Conservation (phyloP, 1,139 yeast genomes). For the Geotrichum macrosporum region DNA sequence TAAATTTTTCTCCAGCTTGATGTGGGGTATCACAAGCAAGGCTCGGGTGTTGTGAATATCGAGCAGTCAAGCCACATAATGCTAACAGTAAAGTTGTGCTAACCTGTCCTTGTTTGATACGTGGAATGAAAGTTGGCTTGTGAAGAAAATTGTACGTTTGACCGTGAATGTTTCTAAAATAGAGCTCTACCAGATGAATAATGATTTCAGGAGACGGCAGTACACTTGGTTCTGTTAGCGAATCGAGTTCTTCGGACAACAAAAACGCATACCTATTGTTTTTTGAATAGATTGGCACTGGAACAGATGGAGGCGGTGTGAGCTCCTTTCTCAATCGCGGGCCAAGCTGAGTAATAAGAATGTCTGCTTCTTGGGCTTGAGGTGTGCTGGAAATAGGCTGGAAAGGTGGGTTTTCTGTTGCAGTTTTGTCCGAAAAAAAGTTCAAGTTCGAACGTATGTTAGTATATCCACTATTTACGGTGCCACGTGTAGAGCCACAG, state of each 20-base stretch:
- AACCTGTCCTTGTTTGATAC: slow-evolving; percentile 33
- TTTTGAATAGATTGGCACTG: not conserved
- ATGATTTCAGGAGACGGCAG: slow-evolving; percentile 28
- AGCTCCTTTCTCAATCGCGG: slow-evolving; percentile 16
- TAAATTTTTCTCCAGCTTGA: slow-evolving; percentile 37
- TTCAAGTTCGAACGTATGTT: slow-evolving; percentile 10
- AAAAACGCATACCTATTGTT: not conserved
- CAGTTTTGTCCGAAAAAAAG: not conserved
- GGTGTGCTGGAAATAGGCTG: too few species aligned
- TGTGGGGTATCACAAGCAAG: slow-evolving; percentile 29
- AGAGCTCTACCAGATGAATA: slow-evolving; percentile 32
- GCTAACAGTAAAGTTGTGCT: slow-evolving; percentile 36
- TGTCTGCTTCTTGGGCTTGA: slow-evolving; percentile 15
- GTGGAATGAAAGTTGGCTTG: slow-evolving; percentile 36
- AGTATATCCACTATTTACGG: slow-evolving; percentile 17
- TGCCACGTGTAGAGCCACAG: slow-evolving; percentile 15
- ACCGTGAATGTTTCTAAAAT: slow-evolving; percentile 37
- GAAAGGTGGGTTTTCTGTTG: too few species aligned
- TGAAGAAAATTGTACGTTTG: slow-evolving; percentile 40
- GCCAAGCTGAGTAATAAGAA: slow-evolving; percentile 21
- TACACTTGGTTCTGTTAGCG: not conserved
- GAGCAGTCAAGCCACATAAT: slow-evolving; percentile 38
- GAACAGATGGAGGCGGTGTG: slow-evolving; percentile 13
- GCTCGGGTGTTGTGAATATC: slow-evolving; percentile 39
- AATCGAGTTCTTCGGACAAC: not conserved